These are phyloP conservation scores for Fomitopsis palustris DNA, from an alignment of 1,284 basidiomycete species.

Conservation along the genomic window DNA sequence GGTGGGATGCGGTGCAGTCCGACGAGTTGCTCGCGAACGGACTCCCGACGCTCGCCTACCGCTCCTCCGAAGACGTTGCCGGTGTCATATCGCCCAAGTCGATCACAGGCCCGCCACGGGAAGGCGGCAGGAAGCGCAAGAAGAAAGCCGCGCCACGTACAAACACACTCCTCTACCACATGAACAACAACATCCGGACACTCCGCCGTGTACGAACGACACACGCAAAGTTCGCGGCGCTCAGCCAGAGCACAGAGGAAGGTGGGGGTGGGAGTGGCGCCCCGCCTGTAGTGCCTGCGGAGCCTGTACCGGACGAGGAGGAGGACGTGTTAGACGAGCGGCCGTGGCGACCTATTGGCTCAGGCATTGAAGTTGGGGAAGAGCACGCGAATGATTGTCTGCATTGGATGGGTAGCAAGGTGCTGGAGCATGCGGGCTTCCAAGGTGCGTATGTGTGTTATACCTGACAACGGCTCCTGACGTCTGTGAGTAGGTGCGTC, in stretches of 20 bases:
- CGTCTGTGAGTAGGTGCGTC: constrained; percentile 47
- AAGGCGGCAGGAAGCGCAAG: constrained; percentile 31
- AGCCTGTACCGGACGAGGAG: constrained; percentile 32
- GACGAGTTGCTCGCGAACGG: constrained; percentile 62
- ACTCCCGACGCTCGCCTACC: constrained; percentile 51
- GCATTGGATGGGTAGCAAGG: constrained; percentile 66
- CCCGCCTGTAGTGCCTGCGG: constrained; percentile 16
- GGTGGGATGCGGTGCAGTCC: constrained; percentile 71
- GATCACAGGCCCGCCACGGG: constrained; percentile 32
- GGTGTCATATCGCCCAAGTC: constrained; percentile 13
- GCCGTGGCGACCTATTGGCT: constrained; percentile 44
- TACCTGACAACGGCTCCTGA: background rate
- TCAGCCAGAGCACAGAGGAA: constrained; percentile 46
- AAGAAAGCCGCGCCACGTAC: constrained; percentile 23
- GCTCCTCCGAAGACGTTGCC: constrained; percentile 36
- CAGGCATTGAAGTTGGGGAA: constrained; percentile 44
- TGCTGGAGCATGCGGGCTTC: constrained; percentile 86
- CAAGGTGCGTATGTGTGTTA: constrained; percentile 59
- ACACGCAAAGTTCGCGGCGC: constrained; percentile 62
- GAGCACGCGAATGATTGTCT: constrained; percentile 57
- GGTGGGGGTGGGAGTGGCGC: constrained; percentile 25
- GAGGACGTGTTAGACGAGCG: constrained; percentile 47
- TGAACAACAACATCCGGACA: constrained; percentile 73
- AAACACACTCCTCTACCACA: constrained; percentile 55
- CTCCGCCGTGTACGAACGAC: constrained; percentile 67